Conservation (phyloP, 83 land plant genomes). For the Picea abies region DNA sequence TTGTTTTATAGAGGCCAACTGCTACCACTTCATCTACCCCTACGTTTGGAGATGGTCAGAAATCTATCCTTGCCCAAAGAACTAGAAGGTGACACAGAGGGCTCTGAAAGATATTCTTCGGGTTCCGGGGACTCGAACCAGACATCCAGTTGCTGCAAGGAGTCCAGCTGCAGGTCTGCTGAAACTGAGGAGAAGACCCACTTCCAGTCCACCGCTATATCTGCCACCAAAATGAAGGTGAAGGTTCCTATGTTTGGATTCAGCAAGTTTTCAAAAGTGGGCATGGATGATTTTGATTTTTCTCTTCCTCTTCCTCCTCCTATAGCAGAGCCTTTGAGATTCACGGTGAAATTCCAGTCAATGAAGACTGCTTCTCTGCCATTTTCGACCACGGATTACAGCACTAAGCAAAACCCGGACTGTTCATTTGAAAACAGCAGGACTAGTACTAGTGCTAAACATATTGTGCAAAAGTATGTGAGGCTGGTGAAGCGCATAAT, state of each 20-base stretch:
- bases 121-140: not conserved
- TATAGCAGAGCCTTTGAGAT: not conserved
- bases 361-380: not conserved
- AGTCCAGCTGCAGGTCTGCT: not conserved
- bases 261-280: constrained; percentile 14
- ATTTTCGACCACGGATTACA: not conserved
- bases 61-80: constrained; percentile 30
- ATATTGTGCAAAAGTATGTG: not conserved
- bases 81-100: not conserved
- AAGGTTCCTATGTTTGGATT: constrained; percentile 9
- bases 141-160: not conserved
- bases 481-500: not conserved
- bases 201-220: not conserved
- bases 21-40: constrained; percentile 82
- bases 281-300: not conserved
- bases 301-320: not conserved
- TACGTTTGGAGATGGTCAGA: constrained; percentile 66
- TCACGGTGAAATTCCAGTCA: not conserved
- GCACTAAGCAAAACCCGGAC: not conserved
- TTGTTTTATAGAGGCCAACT: constrained; percentile 88
- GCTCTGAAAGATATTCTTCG: not conserved
- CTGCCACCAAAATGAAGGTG: constrained; percentile 6
- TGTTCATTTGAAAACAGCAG: not conserved
- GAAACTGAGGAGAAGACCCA: not conserved
- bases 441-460: not conserved